Evolutionary conservation across 345 rosid species (phyloP).

Genomic region (Aegle marmelos): DNA sequence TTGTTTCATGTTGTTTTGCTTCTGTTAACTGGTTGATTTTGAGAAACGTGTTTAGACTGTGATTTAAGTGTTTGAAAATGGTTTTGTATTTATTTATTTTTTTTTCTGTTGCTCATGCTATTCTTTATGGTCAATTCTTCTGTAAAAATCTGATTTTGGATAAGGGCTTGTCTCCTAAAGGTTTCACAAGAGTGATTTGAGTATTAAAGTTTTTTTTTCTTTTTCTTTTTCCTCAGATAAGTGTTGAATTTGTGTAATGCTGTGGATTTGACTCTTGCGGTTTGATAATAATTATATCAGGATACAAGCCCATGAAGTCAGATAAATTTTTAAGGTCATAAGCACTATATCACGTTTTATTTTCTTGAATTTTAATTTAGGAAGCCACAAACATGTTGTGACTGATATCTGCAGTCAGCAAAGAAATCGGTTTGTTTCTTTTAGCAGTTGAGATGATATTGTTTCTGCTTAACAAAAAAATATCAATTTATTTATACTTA

Average conservation of each 20-base stretch:
- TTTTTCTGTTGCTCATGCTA: background rate
- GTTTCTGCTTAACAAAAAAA: background rate
- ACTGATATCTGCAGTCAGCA: background rate
- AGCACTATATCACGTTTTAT: background rate
- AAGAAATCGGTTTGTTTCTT: background rate
- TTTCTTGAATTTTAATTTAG: background rate
- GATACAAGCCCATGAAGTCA: background rate
- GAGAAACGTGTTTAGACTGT: background rate
- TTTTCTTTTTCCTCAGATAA: no score
- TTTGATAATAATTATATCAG: background rate
- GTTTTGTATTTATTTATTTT: background rate
- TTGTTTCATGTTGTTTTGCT: conserved; percentile 1
- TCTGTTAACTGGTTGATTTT: background rate
- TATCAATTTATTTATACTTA: background rate
- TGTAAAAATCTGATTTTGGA: background rate
- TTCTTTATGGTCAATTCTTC: background rate
- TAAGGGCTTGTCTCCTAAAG: background rate
- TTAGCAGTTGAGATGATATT: background rate
- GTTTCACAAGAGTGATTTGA: background rate
- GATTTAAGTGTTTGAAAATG: background rate
- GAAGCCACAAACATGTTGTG: background rate
- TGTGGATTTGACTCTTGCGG: background rate
- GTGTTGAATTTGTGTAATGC: background rate
- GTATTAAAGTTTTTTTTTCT: background rate
- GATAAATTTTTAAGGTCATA: background rate